Base-by-base conservation (phyloP, 805 yeast genomes). In the Yarrowia bubula region DNA sequence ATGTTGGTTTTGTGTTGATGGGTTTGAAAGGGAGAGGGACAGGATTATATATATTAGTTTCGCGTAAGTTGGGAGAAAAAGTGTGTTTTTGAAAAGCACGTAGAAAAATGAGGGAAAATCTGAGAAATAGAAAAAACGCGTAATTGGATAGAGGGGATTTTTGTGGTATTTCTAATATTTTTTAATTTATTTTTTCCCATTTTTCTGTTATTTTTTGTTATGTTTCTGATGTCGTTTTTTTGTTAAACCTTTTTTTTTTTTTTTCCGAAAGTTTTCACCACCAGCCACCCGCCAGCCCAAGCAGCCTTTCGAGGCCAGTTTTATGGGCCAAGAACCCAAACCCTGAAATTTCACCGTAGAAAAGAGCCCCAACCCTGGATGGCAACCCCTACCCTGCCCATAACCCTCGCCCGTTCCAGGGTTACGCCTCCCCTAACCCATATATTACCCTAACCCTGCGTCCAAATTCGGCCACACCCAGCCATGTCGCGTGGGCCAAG, bases 241-340 rank as follows among this genome's bases (percentile, higher is more conserved):
- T 22, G 28, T 22, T 22, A 22, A 22, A 22, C 3, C 28, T 5
- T 22, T 22, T 22, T 22, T 22, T 22, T 22, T n/a, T 22, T 22
- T 22, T 22, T 22, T 5, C 28, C 3, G 4, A 22, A 22, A 22
- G 28, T 22, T 22, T 22, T 22, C 28, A 22, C 28, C 28, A 22
- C 53, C 53, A 47, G 53, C 53, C 53, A 47, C 53, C 53, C 38
- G 38, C 53, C 53, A 47, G 53, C 53, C 53, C 53, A 17, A 47
- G 28, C 28, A 22, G 28, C 28, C 28, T 22, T 22, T 22, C 28
- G 28, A 22, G n/a, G 28, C 28, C 28, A 5, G 28, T 3, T 22
- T 22, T 22, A 22, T 22, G 28, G 28, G 28, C 28, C 28, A 22
- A 5, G 5, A 22, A 22, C 28, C 28, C 28, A 22, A 22, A 22